Evolutionary conservation across 2,329 filamentous ascomycete species (phyloP).

Genomic region (Sporothrix protearum): DNA sequence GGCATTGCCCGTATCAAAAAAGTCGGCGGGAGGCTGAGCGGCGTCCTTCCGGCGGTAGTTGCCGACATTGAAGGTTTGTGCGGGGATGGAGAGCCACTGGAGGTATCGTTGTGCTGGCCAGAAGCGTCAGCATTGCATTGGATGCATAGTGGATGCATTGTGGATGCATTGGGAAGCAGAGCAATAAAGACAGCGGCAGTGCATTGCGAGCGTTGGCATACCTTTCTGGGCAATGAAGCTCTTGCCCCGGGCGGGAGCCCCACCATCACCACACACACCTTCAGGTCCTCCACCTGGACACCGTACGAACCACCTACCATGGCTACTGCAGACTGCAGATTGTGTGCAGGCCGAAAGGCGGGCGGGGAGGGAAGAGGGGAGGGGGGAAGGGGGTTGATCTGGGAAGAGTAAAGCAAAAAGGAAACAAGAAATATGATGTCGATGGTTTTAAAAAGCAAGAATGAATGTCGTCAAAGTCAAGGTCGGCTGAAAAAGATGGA

Average conservation of each 20-base stretch:
- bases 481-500: background rate
- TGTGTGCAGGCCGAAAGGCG: conserved; percentile 11
- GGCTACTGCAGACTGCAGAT: conserved; percentile 24
- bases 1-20: conserved; percentile 87
- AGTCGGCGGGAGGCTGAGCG: conserved; percentile 85
- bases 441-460: background rate
- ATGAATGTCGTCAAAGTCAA: background rate
- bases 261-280: conserved; percentile 98
- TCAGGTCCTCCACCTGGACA: conserved; percentile 88
- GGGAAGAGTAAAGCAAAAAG: background rate
- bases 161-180: background rate
- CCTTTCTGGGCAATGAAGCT: conserved; percentile 97
- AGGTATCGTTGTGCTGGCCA: conserved; percentile 82
- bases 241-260: conserved; percentile 91
- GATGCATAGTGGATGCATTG: too few species aligned
- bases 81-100: conserved; percentile 90
- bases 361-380: background rate
- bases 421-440: background rate
- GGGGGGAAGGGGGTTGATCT: background rate
- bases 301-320: conserved; percentile 58
- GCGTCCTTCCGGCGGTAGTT: conserved; percentile 88
- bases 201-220: conserved; percentile 41
- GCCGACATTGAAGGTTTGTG: conserved; percentile 95
- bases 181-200: background rate
- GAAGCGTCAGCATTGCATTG: background rate